phyloP scores from a whole-genome alignment of 1,284 basidiomycete genomes.

The Sporisorium sorghi region DNA sequence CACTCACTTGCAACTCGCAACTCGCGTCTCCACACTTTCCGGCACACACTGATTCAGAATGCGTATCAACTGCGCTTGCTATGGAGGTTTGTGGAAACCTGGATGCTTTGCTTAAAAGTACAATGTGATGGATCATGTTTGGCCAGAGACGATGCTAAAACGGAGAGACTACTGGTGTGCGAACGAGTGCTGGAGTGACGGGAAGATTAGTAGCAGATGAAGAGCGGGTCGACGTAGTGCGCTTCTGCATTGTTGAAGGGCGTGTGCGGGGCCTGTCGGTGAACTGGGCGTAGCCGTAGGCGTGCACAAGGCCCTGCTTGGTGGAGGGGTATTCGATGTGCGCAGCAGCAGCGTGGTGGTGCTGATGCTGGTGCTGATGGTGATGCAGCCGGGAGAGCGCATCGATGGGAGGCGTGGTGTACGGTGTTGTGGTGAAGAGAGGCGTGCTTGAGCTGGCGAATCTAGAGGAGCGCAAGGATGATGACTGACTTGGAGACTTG shows the following conservation, averaged over 20 bases:
- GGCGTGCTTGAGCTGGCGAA: constrained; percentile 80
- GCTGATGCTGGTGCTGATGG: no score
- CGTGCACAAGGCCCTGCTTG: constrained; percentile 20
- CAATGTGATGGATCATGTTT: constrained; percentile 5
- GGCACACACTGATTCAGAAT: no score
- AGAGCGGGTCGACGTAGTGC: constrained; percentile 48
- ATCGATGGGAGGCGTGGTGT: constrained; percentile 49
- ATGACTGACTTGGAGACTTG: constrained; percentile 67
- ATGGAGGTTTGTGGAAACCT: no score
- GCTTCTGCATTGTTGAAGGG: constrained; percentile 55
- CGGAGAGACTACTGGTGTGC: background rate
- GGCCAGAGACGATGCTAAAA: no score
- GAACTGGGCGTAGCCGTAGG: constrained; percentile 9
- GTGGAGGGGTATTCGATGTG: constrained; percentile 6
- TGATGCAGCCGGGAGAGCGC: constrained; percentile 35
- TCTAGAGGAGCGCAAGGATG: constrained; percentile 76
- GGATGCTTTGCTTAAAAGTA: constrained; percentile 16
- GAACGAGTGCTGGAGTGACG: no score
- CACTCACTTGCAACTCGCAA: no score
- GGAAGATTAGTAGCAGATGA: constrained; percentile 36
- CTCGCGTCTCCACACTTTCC: no score
- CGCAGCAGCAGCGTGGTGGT: background rate
- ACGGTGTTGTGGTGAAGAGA: constrained; percentile 37
- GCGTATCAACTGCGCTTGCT: no score
- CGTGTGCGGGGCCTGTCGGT: constrained; percentile 38